phyloP scores from a whole-genome alignment of 2,329 filamentous ascomycete genomes.

The Beauveria australis region DNA sequence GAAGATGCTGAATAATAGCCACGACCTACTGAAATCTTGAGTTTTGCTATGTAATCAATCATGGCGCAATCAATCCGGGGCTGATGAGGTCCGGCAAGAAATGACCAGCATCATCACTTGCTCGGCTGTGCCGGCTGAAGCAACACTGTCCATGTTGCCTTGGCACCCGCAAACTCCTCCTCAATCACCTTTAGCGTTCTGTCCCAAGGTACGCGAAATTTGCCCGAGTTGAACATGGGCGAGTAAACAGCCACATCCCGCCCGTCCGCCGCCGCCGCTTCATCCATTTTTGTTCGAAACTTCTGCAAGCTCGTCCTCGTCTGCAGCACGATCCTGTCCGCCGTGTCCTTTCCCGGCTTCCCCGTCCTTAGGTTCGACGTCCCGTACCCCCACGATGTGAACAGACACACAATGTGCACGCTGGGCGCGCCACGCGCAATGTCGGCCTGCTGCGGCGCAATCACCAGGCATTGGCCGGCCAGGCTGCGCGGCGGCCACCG shows the following conservation, averaged over 20 bases:
- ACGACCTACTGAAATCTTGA: background rate
- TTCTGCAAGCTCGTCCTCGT: constrained; percentile 14
- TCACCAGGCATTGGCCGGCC: constrained; percentile 21
- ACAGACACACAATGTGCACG: constrained; percentile 17
- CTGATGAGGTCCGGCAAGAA: background rate
- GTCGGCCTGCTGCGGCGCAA: constrained; percentile 20
- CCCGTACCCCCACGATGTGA: constrained; percentile 18
- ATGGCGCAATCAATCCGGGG: background rate
- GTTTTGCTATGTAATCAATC: background rate
- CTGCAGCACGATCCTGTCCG: constrained; percentile 13
- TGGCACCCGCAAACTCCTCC: constrained; percentile 4
- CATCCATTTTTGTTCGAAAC: constrained; percentile 14
- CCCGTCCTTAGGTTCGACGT: constrained; percentile 4
- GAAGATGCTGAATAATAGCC: background rate
- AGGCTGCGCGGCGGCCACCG: constrained; percentile 16
- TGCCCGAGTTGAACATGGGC: constrained; percentile 18
- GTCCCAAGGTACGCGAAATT: constrained; percentile 17
- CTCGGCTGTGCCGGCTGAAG: background rate
- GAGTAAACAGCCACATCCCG: constrained; percentile 14
- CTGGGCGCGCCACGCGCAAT: constrained; percentile 15
- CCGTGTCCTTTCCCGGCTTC: constrained; percentile 15
- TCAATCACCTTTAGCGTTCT: constrained; percentile 11
- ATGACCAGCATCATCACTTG: background rate
- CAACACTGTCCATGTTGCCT: background rate
- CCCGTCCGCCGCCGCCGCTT: background rate